Evolutionary conservation across 2,329 filamentous ascomycete genomes (phyloP).

Genomic region (Fusarium buxicola): DNA sequence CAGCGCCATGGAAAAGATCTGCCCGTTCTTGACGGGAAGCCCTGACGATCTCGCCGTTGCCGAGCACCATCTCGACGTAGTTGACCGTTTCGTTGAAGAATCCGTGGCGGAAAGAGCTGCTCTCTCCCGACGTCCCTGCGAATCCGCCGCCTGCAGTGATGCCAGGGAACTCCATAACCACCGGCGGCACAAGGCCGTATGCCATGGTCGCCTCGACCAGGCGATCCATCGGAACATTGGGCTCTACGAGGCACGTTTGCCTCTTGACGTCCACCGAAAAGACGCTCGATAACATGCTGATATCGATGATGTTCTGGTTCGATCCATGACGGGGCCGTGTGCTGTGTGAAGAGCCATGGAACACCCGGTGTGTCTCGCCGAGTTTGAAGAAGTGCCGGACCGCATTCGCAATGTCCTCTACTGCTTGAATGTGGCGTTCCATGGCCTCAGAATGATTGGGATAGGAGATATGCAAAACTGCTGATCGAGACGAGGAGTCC

Average conservation of each 20-base stretch:
- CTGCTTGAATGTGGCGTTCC: slow-evolving; percentile 60
- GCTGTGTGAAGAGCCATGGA: slow-evolving; percentile 79
- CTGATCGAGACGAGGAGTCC: too few species aligned
- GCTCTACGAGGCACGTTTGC: slow-evolving; percentile 63
- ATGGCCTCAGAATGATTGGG: slow-evolving; percentile 49
- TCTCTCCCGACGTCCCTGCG: slow-evolving; percentile 74
- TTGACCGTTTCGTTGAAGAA: slow-evolving; percentile 74
- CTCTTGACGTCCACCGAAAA: slow-evolving; percentile 13
- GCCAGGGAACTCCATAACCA: slow-evolving; percentile 78
- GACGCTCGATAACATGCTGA: slow-evolving; percentile 33
- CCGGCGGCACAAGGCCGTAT: slow-evolving; percentile 68
- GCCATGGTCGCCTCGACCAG: slow-evolving; percentile 68
- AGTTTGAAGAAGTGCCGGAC: slow-evolving; percentile 59
- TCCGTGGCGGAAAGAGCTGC: slow-evolving; percentile 73
- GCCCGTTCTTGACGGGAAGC: slow-evolving; percentile 59
- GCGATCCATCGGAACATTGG: slow-evolving; percentile 76
- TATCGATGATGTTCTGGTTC: slow-evolving; percentile 34
- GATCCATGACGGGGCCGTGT: slow-evolving; percentile 64
- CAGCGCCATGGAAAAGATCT: slow-evolving; percentile 70
- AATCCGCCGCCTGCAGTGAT: slow-evolving; percentile 77
- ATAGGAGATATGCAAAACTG: too few species aligned
- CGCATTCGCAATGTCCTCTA: slow-evolving; percentile 56
- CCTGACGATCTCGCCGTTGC: slow-evolving; percentile 64
- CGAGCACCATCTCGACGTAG: slow-evolving; percentile 72
- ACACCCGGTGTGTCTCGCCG: slow-evolving; percentile 72